These are phyloP conservation scores for Lodderomyces theae DNA, from an alignment of 1,139 yeast genomes.

Conservation along the genomic window DNA sequence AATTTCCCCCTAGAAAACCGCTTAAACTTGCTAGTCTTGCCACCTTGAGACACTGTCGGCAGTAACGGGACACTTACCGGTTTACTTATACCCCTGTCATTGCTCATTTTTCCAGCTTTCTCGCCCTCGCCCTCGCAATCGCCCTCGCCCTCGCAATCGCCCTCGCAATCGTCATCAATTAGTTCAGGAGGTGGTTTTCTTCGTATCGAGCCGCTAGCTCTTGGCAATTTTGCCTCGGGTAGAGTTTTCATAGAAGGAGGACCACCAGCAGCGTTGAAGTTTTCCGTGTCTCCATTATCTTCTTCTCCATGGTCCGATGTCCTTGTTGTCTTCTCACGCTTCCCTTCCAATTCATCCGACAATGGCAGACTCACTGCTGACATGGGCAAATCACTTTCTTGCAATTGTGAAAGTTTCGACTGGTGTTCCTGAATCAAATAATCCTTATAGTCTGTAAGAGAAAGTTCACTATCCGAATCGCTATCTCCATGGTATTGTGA, in stretches of 20 bases:
- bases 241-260: too few relatives aligned
- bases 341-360: neutral
- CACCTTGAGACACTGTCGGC: neutral
- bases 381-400: neutral
- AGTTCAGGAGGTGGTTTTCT: slow-evolving; percentile 9
- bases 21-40: neutral
- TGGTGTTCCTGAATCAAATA: slow-evolving; percentile 6
- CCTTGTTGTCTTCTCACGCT: neutral
- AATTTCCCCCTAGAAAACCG: neutral
- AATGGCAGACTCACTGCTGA: neutral
- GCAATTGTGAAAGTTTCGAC: slow-evolving; percentile 2
- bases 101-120: neutral
- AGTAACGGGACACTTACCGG: neutral
- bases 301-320: neutral
- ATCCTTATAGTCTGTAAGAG: slow-evolving; percentile 6
- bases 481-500: neutral
- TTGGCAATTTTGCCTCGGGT: neutral
- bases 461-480: slow-evolving; percentile 3
- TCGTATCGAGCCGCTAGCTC: neutral
- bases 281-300: neutral
- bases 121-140: too few relatives aligned
- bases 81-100: neutral
- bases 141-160: too few relatives aligned
- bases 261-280: too few relatives aligned
- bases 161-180: too few relatives aligned